Conservation (phyloP, 495 filamentous ascomycete species). For the Penicillium dipodomyicola region DNA sequence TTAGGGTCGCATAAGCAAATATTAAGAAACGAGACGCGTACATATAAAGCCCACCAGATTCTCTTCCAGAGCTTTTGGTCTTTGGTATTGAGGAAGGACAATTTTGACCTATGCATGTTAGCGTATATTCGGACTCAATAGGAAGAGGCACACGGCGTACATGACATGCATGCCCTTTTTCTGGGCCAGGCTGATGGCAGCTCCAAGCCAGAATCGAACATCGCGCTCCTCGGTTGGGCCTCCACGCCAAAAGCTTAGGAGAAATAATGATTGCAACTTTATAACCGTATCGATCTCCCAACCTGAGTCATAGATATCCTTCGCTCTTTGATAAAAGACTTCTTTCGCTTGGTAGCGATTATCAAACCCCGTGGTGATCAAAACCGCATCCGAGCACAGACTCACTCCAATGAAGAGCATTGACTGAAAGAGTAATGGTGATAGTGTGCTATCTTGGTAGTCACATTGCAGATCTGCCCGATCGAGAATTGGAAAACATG, state of each 20-base stretch:
- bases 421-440: constrained; percentile 40
- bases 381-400: constrained; percentile 35
- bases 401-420: constrained; percentile 47
- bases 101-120: constrained; percentile 34
- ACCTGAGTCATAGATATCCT: constrained; percentile 45
- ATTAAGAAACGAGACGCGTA: constrained; percentile 12
- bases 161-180: constrained; percentile 49
- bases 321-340: constrained; percentile 41
- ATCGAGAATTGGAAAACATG: constrained; percentile 45
- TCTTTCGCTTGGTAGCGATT: constrained; percentile 41
- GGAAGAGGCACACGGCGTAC: constrained; percentile 21
- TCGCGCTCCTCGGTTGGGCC: constrained; percentile 42
- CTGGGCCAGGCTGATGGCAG: constrained; percentile 41
- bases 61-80: constrained; percentile 42
- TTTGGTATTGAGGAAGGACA: constrained; percentile 31
- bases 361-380: constrained; percentile 31
- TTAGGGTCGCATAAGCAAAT: too few relatives aligned
- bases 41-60: constrained; percentile 52
- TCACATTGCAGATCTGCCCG: constrained; percentile 24
- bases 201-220: constrained; percentile 43
- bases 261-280: constrained; percentile 41
- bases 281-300: constrained; percentile 40
- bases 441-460: constrained; percentile 32
- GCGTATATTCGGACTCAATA: background rate
- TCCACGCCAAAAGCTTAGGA: constrained; percentile 46